Base-by-base conservation (phyloP, 2,329 filamentous ascomycete genomes). In the Macrophomina phaseolina region DNA sequence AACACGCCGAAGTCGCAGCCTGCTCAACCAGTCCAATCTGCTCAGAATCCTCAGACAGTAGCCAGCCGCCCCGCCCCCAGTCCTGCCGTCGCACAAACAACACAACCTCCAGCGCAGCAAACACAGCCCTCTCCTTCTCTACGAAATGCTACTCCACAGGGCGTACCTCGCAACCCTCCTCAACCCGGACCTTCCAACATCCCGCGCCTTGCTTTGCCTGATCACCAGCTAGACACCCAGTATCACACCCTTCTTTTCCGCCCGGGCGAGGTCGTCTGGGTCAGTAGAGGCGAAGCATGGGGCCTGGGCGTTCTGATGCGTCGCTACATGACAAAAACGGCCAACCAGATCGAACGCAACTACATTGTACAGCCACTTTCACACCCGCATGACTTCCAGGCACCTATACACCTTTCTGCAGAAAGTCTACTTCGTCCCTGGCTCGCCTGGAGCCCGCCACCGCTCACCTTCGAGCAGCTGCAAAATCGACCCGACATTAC, bases 201-300 rank as follows among this genome's bases (percentile, higher is more conserved):
- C 8, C 56, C 48, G 11, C 36, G 1, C 75, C 79, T 32, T 4
- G 78, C 77, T 55, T 79, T 76, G 2, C 66, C 74, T 2, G 85
- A 87, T 67, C 84, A 87, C 71, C 76, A 80, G 32, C 71, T 83
- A 4, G 86, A 88, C 72, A 71, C 76, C 36, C 75, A 81, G 45
- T 83, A 82, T 49, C 76, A 78, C 48, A 78, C 76, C 66, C 86
- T 85, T 71, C 74, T 86, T 23, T 86, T 82, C 70, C 79, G 86
- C 5, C 80, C 81, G 3, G 86, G 86, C 6, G 86, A 88, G 71
- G 74, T 87, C 0, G 82, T 86, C 3, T 87, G 86, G 86, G 87
- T 85, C 70, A 81, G 81, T 67, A 80, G 83, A 42, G 81, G 80
- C 5, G 71, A 75, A 16, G 83, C 85, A 14, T 88, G 85, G 85